These are phyloP conservation scores for Sonneratia alba DNA, from an alignment of 345 rosid species.

Conservation along the genomic window DNA sequence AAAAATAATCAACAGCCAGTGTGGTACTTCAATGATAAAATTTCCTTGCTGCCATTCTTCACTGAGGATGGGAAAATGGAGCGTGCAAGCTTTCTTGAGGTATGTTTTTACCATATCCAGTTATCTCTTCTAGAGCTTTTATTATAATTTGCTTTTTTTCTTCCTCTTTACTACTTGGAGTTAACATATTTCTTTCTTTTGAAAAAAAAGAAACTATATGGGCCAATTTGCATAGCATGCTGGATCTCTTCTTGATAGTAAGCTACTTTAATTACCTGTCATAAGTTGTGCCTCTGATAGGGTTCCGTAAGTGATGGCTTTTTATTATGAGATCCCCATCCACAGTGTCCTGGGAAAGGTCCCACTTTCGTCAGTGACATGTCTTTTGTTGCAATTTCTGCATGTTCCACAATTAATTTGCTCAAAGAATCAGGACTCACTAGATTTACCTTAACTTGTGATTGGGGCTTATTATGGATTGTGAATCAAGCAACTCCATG, in stretches of 20 bases:
- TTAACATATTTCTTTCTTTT: too few relatives aligned
- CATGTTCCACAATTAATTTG: too few relatives aligned
- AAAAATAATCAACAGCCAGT: slow-evolving; percentile 95
- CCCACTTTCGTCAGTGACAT: not conserved
- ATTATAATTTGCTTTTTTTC: too few relatives aligned
- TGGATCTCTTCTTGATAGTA: too few relatives aligned
- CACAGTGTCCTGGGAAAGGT: not conserved
- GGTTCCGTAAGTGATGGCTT: too few relatives aligned
- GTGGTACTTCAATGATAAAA: slow-evolving; percentile 79
- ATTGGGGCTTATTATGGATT: not conserved
- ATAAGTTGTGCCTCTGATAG: too few relatives aligned
- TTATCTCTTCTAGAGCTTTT: not conserved
- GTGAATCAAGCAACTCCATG: not conserved
- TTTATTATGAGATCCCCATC: too few relatives aligned
- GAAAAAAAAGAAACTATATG: too few relatives aligned
- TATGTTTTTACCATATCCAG: slow-evolving; percentile 16
- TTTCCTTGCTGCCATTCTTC: slow-evolving; percentile 59
- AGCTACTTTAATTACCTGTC: too few relatives aligned
- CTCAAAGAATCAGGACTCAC: not conserved
- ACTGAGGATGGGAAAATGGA: slow-evolving; percentile 94
- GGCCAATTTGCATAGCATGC: too few relatives aligned
- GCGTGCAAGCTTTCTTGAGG: slow-evolving; percentile 93
- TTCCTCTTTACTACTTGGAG: too few relatives aligned
- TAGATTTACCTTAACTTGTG: not conserved
- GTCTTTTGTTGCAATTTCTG: not conserved